Evolutionary conservation across 345 rosid species (phyloP).

Genomic region (Odontarrhena argentea): DNA sequence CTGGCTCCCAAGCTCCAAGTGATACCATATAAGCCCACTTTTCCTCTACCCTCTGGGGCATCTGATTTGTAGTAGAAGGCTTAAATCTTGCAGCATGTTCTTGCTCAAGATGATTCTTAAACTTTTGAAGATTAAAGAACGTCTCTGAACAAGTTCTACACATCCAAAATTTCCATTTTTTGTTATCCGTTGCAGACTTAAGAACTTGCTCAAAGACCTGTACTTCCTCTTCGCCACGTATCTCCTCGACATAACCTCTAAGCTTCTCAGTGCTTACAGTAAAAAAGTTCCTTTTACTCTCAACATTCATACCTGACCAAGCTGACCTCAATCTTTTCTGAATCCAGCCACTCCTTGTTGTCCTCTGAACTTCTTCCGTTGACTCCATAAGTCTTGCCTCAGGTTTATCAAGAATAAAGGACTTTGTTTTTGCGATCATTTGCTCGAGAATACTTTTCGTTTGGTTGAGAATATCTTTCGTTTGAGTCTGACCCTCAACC

Average conservation of each 20-base stretch:
- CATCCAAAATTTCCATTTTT: constrained; percentile 25
- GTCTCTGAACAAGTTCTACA: constrained; percentile 22
- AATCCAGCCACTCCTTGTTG: not conserved
- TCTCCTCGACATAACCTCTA: not conserved
- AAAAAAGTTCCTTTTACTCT: constrained; percentile 16
- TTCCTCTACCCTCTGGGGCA: not conserved
- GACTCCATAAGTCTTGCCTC: not conserved
- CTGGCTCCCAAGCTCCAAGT: constrained; percentile 19
- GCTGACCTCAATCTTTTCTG: not conserved
- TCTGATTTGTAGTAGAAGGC: not conserved
- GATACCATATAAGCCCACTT: constrained; percentile 16
- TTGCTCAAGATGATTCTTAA: constrained; percentile 26
- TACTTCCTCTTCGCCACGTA: constrained; percentile 2
- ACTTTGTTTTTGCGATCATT: too few species aligned
- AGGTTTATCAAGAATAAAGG: too few species aligned
- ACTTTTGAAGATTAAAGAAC: not conserved
- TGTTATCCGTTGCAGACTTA: not conserved
- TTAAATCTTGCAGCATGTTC: constrained; percentile 2
- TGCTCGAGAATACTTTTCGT: too few species aligned
- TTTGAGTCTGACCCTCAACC: not conserved
- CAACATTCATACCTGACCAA: constrained; percentile 17
- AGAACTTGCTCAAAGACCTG: constrained; percentile 9
- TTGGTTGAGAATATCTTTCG: too few species aligned
- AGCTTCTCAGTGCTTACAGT: constrained; percentile 1
- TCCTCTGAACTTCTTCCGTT: not conserved